Conservation (phyloP, 805 yeast species). For the Suhomyces kilbournensis region DNA sequence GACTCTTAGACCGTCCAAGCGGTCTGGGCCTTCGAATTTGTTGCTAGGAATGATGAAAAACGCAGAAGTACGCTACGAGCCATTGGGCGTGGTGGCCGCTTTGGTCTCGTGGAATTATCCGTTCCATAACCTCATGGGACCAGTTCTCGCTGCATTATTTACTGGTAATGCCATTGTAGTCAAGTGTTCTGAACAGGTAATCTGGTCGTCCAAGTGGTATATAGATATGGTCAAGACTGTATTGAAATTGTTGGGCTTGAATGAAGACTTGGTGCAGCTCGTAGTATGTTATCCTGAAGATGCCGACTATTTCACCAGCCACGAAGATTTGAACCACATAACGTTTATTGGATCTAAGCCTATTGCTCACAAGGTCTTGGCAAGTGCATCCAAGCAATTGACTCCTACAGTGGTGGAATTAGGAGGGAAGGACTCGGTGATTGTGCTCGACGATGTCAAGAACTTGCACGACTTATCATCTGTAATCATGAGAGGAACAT, state of each 20-base stretch:
- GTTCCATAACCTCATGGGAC: slow-evolving; percentile 90
- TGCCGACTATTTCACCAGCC: slow-evolving; percentile 83
- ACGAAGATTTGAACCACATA: slow-evolving; percentile 78
- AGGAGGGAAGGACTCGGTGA: slow-evolving; percentile 94
- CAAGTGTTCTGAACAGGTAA: slow-evolving; percentile 93
- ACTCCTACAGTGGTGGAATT: slow-evolving; percentile 95
- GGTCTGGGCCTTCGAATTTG: slow-evolving; percentile 86
- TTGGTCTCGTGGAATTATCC: slow-evolving; percentile 98
- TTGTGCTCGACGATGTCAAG: slow-evolving; percentile 78
- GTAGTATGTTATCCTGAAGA: slow-evolving; percentile 86
- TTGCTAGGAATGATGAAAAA: slow-evolving; percentile 80
- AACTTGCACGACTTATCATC: slow-evolving; percentile 57
- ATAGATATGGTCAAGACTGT: slow-evolving; percentile 69
- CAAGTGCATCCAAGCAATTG: slow-evolving; percentile 78
- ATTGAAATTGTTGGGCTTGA: slow-evolving; percentile 67
- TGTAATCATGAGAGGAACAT: slow-evolving; percentile 88
- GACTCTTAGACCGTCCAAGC: slow-evolving; percentile 62
- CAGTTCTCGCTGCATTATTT: slow-evolving; percentile 81
- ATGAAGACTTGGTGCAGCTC: slow-evolving; percentile 82
- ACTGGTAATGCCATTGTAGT: slow-evolving; percentile 90
- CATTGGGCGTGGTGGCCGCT: slow-evolving; percentile 84
- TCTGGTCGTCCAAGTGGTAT: slow-evolving; percentile 88
- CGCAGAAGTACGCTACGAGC: slow-evolving; percentile 93
- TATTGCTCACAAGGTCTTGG: slow-evolving; percentile 84
- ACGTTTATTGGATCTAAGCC: slow-evolving; percentile 96